Base-by-base conservation (phyloP, 1,139 yeast genomes). In the Suhomyces atakaporum region DNA sequence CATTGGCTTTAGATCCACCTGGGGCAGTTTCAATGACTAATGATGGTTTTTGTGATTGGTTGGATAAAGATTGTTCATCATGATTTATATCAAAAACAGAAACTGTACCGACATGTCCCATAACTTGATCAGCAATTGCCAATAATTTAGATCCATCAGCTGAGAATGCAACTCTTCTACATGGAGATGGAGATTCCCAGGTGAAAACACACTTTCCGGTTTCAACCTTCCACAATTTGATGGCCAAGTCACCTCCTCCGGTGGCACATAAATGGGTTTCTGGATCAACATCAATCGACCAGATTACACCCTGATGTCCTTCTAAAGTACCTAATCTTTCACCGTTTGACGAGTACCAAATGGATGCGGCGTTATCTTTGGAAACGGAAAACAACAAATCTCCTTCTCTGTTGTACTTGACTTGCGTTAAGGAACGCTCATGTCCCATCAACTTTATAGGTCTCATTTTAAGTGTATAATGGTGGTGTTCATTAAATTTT, bases 281-380 rank as follows among this genome's bases (percentile, higher is more conserved):
- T 31, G 75, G 70, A 60, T 87, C 95, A 36, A 89, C 84, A 58
- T 92, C 97, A 47, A 92, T 84, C 26, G 96, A 83, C 95, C 95
- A 89, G 56, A 92, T 84, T 44, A 97, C 87, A 81, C 98, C 98
- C 46, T 76, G 76, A 62, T 92, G 98, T 31, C 77, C 77, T 44
- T 78, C 81, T 50, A 88, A 79, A 41, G 99, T 92, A 35, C 98
- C 99, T 44, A 94, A 68, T 65, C 98, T 81, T 68, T 94, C 98
- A 53, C 99, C 99, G 60, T 90, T 92, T 48, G 86, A 84, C 18
- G 97, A 79, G 64, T 78, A 92, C 97, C 97, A 94, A 45, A 90
- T 84, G 39, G 89, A 82, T n/a, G 92, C 94, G 32, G 72, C 61
- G 54, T 78, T 78, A 76, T 90, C 98, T 65, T 94, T 89, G 53